Evolutionary conservation across 805 yeast species (phyloP).

Genomic region (Zygosaccharomyces rouxii): DNA sequence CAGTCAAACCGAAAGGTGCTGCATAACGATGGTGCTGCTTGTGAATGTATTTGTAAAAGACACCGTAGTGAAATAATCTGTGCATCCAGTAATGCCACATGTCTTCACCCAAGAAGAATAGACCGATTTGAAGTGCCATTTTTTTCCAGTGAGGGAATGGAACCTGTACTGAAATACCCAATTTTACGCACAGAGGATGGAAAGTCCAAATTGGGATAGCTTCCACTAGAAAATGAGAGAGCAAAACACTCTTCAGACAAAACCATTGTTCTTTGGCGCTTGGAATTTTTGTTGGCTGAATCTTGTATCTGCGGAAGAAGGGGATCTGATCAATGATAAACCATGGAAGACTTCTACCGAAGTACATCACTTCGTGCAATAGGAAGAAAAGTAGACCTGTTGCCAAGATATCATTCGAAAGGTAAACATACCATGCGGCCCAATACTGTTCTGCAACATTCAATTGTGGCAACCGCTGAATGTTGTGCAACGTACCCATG

Average conservation of each 20-base stretch:
- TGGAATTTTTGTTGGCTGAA: slow-evolving; percentile 83
- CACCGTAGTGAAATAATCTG: slow-evolving; percentile 81
- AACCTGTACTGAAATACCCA: slow-evolving; percentile 72
- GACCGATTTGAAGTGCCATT: slow-evolving; percentile 59
- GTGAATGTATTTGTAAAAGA: slow-evolving; percentile 88
- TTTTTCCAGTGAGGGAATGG: slow-evolving; percentile 74
- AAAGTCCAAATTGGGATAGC: slow-evolving; percentile 96
- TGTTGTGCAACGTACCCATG: slow-evolving; percentile 35
- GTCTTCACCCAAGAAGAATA: slow-evolving; percentile 85
- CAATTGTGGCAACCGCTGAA: slow-evolving; percentile 40
- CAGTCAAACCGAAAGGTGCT: slow-evolving; percentile 95
- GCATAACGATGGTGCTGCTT: slow-evolving; percentile 98
- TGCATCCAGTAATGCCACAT: slow-evolving; percentile 97
- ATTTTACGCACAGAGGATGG: slow-evolving; percentile 81
- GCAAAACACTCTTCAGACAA: slow-evolving; percentile 78
- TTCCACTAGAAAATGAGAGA: slow-evolving; percentile 87
- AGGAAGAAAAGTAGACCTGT: slow-evolving; percentile 82
- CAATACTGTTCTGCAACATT: slow-evolving; percentile 64
- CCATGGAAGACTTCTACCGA: slow-evolving; percentile 93
- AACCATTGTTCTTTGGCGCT: slow-evolving; percentile 84
- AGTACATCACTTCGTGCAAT: slow-evolving; percentile 84
- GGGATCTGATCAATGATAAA: slow-evolving; percentile 79
- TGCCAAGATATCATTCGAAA: slow-evolving; percentile 84
- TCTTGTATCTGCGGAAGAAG: slow-evolving; percentile 78
- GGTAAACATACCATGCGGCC: slow-evolving; percentile 84